These are phyloP conservation scores for Rhododendron griersonianum DNA, from an alignment of 148 eudicot species.

Conservation along the genomic window DNA sequence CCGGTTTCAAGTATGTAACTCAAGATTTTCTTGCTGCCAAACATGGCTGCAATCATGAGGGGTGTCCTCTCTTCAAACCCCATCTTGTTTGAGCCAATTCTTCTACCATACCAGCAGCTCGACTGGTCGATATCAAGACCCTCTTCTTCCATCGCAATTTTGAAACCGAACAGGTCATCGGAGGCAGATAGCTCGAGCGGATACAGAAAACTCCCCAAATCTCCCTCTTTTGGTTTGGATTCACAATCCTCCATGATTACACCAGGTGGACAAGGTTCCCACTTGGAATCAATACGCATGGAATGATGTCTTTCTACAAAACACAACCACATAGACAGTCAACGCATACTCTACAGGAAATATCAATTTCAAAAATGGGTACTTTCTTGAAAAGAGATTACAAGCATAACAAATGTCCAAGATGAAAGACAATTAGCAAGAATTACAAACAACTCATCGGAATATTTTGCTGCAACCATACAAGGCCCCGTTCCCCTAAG, in stretches of 20 bases:
- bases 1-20: constrained; percentile 48
- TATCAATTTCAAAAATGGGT: not conserved
- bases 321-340: constrained; percentile 9
- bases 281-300: constrained; percentile 57
- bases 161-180: constrained; percentile 59
- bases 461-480: not conserved
- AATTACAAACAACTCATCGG: not conserved
- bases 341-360: not conserved
- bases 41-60: constrained; percentile 77
- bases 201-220: constrained; percentile 17
- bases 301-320: constrained; percentile 26
- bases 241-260: constrained; percentile 40
- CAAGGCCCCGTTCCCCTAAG: not conserved
- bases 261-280: constrained; percentile 20
- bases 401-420: constrained; percentile 2
- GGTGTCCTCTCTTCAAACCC: constrained; percentile 85
- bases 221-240: constrained; percentile 13
- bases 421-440: not conserved
- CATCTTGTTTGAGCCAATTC: constrained; percentile 74
- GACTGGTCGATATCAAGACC: constrained; percentile 47
- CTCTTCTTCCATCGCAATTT: constrained; percentile 47
- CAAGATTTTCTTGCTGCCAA: constrained; percentile 65
- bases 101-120: constrained; percentile 73
- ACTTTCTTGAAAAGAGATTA: constrained; percentile 11
- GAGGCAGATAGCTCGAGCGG: constrained; percentile 73